Evolutionary conservation across 148 eudicot genomes (phyloP).

Genomic region (Vaccinium vitisidaea): DNA sequence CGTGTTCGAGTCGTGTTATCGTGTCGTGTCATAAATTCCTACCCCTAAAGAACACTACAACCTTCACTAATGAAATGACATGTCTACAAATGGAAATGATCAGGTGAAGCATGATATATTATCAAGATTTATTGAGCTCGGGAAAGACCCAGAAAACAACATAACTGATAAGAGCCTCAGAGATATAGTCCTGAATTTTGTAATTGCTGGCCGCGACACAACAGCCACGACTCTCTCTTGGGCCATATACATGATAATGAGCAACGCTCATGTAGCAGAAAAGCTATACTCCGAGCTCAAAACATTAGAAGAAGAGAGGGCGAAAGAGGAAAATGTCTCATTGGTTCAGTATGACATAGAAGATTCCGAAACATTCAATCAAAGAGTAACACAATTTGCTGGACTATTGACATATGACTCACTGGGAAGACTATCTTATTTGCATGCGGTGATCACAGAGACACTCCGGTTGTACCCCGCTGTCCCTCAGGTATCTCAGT

Average conservation of each 20-base stretch:
- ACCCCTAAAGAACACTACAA: not conserved
- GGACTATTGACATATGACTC: constrained; percentile 68
- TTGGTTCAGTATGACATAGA: constrained; percentile 43
- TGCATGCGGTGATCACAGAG: constrained; percentile 94
- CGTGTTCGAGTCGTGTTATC: no score
- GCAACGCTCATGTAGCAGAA: constrained; percentile 55
- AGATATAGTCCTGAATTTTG: constrained; percentile 89
- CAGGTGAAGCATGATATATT: constrained; percentile 87
- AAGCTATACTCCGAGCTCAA: constrained; percentile 66
- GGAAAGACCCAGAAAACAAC: constrained; percentile 78
- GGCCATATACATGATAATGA: constrained; percentile 88
- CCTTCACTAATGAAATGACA: not conserved
- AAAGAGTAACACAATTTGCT: constrained; percentile 66
- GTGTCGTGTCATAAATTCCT: no score
- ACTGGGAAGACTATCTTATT: constrained; percentile 57
- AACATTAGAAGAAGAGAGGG: constrained; percentile 60
- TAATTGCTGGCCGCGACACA: constrained; percentile 94
- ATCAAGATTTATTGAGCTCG: constrained; percentile 82
- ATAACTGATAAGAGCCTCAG: constrained; percentile 87
- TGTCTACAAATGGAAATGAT: not conserved
- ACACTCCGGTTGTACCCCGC: constrained; percentile 95
- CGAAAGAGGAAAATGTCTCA: constrained; percentile 55
- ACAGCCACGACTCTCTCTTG: constrained; percentile 95
- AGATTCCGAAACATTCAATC: constrained; percentile 46
- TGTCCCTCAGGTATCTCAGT: constrained; percentile 74